Percentiles rank a stretch among this genome's conserved stretches.
phyloP scores from a whole-genome alignment of 495 filamentous ascomycete species.

The Clohesyomyces aquaticus region DNA sequence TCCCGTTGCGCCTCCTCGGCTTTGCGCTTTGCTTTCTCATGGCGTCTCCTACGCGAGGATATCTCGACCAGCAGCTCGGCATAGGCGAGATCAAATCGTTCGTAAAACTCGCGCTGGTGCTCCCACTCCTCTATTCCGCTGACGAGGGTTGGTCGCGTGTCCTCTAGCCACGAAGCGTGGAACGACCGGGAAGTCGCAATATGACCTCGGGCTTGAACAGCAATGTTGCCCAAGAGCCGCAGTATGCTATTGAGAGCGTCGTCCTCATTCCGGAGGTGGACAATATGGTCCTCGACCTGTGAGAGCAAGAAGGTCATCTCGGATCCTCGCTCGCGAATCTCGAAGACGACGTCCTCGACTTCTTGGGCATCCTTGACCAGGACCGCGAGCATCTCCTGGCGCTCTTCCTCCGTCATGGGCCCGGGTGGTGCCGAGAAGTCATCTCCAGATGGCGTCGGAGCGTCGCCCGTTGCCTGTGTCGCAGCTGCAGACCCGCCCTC shows the following conservation, averaged over 20 bases:
- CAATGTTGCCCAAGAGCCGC: constrained; percentile 53
- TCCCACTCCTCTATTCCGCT: constrained; percentile 56
- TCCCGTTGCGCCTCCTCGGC: constrained; percentile 74
- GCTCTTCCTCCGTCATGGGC: constrained; percentile 73
- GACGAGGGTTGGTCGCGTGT: constrained; percentile 56
- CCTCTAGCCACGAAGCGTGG: constrained; percentile 71
- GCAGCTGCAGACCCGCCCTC: constrained; percentile 83
- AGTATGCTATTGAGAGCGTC: constrained; percentile 20
- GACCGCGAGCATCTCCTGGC: constrained; percentile 79
- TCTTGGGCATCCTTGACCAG: constrained; percentile 81
- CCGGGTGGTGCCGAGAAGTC: constrained; percentile 63
- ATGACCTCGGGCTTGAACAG: constrained; percentile 65
- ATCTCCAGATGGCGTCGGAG: constrained; percentile 22
- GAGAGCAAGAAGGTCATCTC: constrained; percentile 75
- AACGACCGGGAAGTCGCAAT: constrained; percentile 73
- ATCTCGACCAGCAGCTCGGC: constrained; percentile 82
- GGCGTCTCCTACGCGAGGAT: constrained; percentile 68
- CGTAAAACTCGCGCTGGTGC: constrained; percentile 73
- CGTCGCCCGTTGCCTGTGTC: constrained; percentile 56
- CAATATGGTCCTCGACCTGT: constrained; percentile 62
- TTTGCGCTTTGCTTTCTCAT: constrained; percentile 72
- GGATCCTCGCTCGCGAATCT: constrained; percentile 74
- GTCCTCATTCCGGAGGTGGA: constrained; percentile 56
- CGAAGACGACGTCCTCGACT: constrained; percentile 85
- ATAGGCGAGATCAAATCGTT: constrained; percentile 81